phyloP scores from a whole-genome alignment of 768 basidiomycete species.

The Xerocomus spinulosus region DNA sequence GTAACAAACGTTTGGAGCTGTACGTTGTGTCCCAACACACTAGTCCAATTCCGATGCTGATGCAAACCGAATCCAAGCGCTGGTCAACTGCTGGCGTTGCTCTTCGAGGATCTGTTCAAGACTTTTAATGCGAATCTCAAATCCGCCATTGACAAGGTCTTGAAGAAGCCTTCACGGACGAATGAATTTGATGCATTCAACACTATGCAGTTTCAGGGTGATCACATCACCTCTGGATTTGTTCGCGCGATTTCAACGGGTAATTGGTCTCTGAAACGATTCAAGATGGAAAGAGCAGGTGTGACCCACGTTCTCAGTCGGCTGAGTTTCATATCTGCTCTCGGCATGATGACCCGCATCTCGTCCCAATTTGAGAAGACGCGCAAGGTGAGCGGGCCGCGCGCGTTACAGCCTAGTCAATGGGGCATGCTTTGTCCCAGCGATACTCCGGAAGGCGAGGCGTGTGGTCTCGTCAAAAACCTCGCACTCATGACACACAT shows the following conservation, averaged over 20 bases:
- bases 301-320: slow-evolving; percentile 97
- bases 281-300: slow-evolving; percentile 99
- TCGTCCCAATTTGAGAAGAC: slow-evolving; percentile 99
- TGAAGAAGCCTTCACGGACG: slow-evolving; percentile 93
- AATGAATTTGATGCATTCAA: slow-evolving; percentile 93
- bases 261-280: slow-evolving; percentile 98
- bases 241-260: slow-evolving; percentile 97
- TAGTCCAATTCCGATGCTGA: slow-evolving; percentile 7
- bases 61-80: slow-evolving; percentile 50
- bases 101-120: slow-evolving; percentile 99
- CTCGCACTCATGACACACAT: slow-evolving; percentile 99
- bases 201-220: slow-evolving; percentile 94
- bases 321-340: slow-evolving; percentile 91
- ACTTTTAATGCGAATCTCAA: slow-evolving; percentile 97
- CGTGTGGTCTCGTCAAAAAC: slow-evolving; percentile 98
- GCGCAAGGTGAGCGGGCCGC: slow-evolving; percentile 94
- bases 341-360: slow-evolving; percentile 99
- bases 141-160: slow-evolving; percentile 90
- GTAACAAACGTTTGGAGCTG: slow-evolving; percentile 98
- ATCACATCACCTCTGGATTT: slow-evolving; percentile 93
- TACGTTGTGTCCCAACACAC: slow-evolving; percentile 38
- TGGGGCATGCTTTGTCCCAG: slow-evolving; percentile 99
- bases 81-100: slow-evolving; percentile 88
- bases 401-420: slow-evolving; percentile 95
- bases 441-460: slow-evolving; percentile 99